Conservation (phyloP, 2,329 filamentous ascomycete species). For the Diaporthe helianthi region DNA sequence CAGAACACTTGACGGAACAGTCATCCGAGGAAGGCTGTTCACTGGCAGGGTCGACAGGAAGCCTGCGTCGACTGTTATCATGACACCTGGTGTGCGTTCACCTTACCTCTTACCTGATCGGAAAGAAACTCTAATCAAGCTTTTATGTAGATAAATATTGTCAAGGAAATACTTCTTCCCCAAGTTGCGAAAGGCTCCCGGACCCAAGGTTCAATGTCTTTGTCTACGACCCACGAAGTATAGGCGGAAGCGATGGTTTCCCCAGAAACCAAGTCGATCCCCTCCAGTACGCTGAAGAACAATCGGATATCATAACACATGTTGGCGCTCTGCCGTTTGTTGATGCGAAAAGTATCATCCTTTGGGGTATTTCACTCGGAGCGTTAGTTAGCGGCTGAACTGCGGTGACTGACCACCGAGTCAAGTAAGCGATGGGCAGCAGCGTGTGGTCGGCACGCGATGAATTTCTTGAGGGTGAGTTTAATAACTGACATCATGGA, state of each 20-base stretch:
- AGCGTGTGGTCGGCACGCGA: background rate
- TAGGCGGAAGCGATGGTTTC: background rate
- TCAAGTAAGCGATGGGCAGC: background rate
- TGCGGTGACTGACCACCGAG: background rate
- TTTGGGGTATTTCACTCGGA: slow-evolving; percentile 4
- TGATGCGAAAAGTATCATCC: background rate
- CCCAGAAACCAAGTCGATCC: background rate
- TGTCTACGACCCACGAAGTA: background rate
- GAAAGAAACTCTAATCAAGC: background rate
- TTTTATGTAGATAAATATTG: background rate
- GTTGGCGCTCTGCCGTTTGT: background rate
- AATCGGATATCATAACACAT: slow-evolving; percentile 1
- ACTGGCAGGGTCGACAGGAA: background rate
- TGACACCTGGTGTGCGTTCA: background rate
- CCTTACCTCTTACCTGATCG: background rate
- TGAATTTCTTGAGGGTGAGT: background rate
- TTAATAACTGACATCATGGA: background rate
- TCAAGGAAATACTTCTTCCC: slow-evolving; percentile 5
- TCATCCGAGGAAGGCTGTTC: background rate
- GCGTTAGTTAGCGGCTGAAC: background rate
- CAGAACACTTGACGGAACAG: background rate
- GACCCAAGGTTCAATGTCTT: background rate
- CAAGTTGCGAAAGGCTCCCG: background rate
- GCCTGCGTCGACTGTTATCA: background rate
- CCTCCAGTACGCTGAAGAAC: background rate